Percentiles rank a stretch among this genome's conserved stretches.
These are phyloP conservation scores for Saccharomycopsis fibuligera DNA, from an alignment of 805 yeast species.

Conservation along the genomic window DNA sequence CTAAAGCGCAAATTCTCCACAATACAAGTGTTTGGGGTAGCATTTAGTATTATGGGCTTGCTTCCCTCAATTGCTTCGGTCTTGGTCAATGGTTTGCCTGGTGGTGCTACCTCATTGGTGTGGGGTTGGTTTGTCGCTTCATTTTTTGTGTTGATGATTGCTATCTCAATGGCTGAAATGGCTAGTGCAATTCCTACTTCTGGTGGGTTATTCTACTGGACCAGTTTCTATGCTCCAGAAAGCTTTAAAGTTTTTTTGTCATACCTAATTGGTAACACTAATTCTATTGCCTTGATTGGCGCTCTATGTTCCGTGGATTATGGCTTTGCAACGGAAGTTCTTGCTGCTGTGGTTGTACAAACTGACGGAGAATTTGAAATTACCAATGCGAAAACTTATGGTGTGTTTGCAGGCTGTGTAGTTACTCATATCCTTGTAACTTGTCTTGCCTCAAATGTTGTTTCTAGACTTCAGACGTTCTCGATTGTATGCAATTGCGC, in stretches of 20 bases:
- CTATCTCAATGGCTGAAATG: conserved; percentile 58
- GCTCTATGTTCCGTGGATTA: conserved; percentile 64
- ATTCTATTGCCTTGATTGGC: conserved; percentile 59
- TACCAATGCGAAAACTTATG: conserved; percentile 51
- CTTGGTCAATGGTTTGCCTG: conserved; percentile 45
- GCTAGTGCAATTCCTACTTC: conserved; percentile 70
- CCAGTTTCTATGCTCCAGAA: conserved; percentile 60
- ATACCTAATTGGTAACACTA: conserved; percentile 60
- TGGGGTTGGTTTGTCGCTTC: conserved; percentile 73
- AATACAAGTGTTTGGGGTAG: conserved; percentile 61
- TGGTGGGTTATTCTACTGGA: conserved; percentile 70
- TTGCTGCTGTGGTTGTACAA: conserved; percentile 51
- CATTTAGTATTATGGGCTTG: conserved; percentile 68
- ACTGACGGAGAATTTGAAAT: conserved; percentile 50
- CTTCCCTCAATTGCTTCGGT: conserved; percentile 58
- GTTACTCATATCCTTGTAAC: conserved; percentile 47
- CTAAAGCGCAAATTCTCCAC: conserved; percentile 54
- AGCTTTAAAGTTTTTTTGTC: conserved; percentile 45
- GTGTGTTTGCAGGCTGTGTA: conserved; percentile 58
- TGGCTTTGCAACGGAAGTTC: conserved; percentile 58
- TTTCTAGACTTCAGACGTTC: conserved; percentile 53
- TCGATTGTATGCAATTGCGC: conserved; percentile 50
- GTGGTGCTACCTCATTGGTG: conserved; percentile 34
- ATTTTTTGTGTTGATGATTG: conserved; percentile 49
- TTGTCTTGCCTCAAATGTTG: conserved; percentile 47